Conservation (phyloP, 140 eudicot species). For the Senecio squalidus region DNA sequence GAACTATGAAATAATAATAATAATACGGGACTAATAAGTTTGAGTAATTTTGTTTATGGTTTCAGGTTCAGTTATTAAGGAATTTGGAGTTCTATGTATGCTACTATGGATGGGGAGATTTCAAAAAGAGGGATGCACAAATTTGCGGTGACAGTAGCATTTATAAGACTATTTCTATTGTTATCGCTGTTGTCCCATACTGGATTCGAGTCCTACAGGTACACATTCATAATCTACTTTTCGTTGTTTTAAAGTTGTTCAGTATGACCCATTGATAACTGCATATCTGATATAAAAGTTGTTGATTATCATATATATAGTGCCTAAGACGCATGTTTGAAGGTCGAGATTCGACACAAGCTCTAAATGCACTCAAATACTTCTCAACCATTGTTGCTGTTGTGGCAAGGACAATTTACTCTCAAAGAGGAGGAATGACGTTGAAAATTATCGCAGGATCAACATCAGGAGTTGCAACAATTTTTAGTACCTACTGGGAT, state of each 20-base stretch:
- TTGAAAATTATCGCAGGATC: conserved; percentile 39
- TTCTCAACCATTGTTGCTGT: conserved; percentile 61
- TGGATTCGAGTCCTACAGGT: conserved; percentile 73
- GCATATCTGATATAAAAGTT: not conserved
- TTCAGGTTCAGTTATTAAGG: conserved; percentile 67
- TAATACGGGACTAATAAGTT: conserved; percentile 8
- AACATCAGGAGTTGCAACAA: conserved; percentile 49
- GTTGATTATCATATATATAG: conserved; percentile 15
- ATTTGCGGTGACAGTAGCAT: conserved; percentile 14
- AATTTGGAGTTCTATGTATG: conserved; percentile 47
- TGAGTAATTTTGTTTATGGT: not conserved
- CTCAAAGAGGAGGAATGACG: conserved; percentile 15
- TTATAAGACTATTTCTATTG: conserved; percentile 28
- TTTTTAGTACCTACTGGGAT: conserved; percentile 68
- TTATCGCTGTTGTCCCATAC: conserved; percentile 57
- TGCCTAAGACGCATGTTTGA: conserved; percentile 48
- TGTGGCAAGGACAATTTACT: conserved; percentile 45
- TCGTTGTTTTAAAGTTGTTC: not conserved
- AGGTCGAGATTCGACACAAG: conserved; percentile 47
- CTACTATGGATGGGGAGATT: conserved; percentile 63
- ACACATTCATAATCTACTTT: not conserved
- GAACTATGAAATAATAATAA: not conserved
- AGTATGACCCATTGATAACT: not conserved
- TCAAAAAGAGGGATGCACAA: conserved; percentile 29
- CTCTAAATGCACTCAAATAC: conserved; percentile 50